phyloP scores from a whole-genome alignment of 2,329 filamentous ascomycete species.

The Ceratocystis papillata region DNA sequence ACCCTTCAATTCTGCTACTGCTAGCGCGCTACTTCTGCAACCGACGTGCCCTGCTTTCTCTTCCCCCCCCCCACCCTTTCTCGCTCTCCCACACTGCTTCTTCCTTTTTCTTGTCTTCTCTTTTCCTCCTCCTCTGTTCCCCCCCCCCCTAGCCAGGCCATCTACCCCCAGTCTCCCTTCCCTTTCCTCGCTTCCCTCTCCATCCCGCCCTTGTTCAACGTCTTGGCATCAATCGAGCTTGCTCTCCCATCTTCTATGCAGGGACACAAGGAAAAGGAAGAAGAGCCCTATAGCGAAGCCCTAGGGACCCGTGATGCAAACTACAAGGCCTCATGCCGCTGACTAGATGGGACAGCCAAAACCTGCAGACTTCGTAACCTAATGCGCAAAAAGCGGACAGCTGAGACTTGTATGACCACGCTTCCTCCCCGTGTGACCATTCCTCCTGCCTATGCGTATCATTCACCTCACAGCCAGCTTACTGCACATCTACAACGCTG shows the following conservation, averaged over 20 bases:
- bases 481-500: not conserved
- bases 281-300: not conserved
- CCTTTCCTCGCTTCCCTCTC: not conserved
- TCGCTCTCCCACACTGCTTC: not conserved
- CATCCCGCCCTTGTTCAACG: not conserved
- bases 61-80: not conserved
- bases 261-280: not conserved
- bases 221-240: slow-evolving; percentile 2
- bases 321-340: not conserved
- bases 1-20: too few relatives aligned
- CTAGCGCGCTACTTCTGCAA: too few relatives aligned
- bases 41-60: not conserved
- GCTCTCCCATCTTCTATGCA: slow-evolving; percentile 3
- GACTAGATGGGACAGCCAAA: not conserved
- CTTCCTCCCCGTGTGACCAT: not conserved
- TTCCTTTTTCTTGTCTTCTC: not conserved
- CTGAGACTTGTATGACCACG: not conserved
- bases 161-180: not conserved
- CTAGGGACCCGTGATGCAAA: not conserved
- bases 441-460: not conserved
- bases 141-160: not conserved
- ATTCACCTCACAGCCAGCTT: not conserved
- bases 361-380: not conserved
- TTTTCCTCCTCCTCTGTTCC: not conserved
- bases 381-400: not conserved